These are phyloP conservation scores for Malus orientalis DNA, from an alignment of 306 rosid genomes.

Conservation along the genomic window DNA sequence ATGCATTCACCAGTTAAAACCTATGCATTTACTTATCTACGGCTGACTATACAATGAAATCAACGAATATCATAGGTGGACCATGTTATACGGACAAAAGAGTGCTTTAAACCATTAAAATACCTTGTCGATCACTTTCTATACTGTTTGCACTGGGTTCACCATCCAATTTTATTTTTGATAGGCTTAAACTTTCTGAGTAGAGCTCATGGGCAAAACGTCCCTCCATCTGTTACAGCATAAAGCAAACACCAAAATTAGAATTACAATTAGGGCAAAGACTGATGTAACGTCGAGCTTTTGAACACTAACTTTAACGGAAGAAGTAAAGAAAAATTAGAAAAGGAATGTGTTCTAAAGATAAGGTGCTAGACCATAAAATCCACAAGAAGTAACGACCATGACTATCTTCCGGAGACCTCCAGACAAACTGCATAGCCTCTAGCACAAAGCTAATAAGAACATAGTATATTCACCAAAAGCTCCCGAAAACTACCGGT, in stretches of 20 bases:
- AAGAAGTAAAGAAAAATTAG: not conserved
- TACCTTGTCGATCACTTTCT: conserved; percentile 30
- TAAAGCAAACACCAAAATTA: not conserved
- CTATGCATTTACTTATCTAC: not conserved
- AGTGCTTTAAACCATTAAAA: not conserved
- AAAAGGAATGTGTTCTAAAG: not conserved
- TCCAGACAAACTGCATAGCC: not conserved
- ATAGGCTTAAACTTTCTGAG: conserved; percentile 43
- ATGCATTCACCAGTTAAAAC: not conserved
- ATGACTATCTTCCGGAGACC: not conserved
- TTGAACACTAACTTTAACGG: not conserved
- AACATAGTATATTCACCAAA: not conserved
- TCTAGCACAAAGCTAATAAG: not conserved
- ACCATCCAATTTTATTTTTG: conserved; percentile 35
- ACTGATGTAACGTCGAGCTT: not conserved
- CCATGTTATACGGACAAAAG: not conserved
- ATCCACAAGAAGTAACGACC: not conserved
- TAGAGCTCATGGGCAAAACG: conserved; percentile 69
- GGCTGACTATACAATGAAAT: not conserved
- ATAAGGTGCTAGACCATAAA: not conserved
- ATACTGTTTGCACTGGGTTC: conserved; percentile 4
- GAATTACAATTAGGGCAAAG: not conserved
- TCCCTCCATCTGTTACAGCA: conserved; percentile 49
- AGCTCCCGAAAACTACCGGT: not conserved
- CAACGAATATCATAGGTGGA: not conserved